A percentile compares a stretch with the other conserved stretches of the same genome.
These are phyloP conservation scores for Thalassiosira livingstoniorum DNA, from an alignment of 352 stramenopile genomes.

Conservation along the genomic window DNA sequence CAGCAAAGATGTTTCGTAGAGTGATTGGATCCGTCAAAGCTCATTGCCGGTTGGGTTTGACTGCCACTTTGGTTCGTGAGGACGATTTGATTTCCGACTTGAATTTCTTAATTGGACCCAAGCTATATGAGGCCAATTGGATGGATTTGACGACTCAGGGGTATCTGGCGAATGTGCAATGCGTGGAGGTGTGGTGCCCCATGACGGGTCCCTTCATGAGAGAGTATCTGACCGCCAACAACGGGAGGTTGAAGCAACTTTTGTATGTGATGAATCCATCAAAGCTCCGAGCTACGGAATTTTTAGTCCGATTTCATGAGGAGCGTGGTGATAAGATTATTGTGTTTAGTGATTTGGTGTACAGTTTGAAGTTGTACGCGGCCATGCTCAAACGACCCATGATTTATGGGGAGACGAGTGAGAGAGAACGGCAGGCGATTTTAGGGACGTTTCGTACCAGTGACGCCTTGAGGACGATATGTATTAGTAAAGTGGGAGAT, in stretches of 20 bases:
- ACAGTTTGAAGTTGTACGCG: constrained; percentile 94
- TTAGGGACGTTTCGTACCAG: constrained; percentile 88
- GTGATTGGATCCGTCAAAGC: constrained; percentile 94
- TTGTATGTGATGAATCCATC: constrained; percentile 99
- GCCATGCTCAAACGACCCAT: constrained; percentile 88
- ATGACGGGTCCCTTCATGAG: constrained; percentile 99
- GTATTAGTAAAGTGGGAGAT: constrained; percentile 95
- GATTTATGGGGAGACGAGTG: constrained; percentile 97
- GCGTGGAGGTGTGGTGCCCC: constrained; percentile 98
- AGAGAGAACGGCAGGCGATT: constrained; percentile 89
- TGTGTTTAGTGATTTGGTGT: constrained; percentile 99
- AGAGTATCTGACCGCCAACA: constrained; percentile 91
- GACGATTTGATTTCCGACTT: constrained; percentile 99
- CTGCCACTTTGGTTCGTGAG: constrained; percentile 98
- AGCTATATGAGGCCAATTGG: constrained; percentile 98
- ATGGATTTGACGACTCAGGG: constrained; percentile 98
- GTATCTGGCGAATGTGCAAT: constrained; percentile 97
- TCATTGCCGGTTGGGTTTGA: constrained; percentile 98
- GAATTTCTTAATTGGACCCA: constrained; percentile 95
- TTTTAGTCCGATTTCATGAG: constrained; percentile 97
- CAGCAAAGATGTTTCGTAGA: constrained; percentile 98
- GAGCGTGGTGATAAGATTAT: constrained; percentile 98
- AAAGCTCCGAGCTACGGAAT: constrained; percentile 96
- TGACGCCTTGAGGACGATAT: constrained; percentile 88
- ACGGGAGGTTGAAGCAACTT: constrained; percentile 91